These are phyloP conservation scores for Botrytis aclada DNA, from an alignment of 2,329 filamentous ascomycete species.

Conservation along the genomic window DNA sequence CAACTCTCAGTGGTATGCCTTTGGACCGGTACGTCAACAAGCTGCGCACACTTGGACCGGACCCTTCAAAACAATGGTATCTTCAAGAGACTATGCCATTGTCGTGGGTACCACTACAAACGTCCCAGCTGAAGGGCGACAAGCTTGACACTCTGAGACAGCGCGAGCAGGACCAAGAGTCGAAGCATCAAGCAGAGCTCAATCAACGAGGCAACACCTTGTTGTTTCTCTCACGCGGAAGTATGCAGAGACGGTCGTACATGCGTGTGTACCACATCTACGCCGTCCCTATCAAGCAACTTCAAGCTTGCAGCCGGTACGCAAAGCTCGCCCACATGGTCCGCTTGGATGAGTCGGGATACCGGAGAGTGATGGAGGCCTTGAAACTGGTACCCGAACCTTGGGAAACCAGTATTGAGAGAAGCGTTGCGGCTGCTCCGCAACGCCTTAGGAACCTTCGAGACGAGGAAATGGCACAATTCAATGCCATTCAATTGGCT, in stretches of 20 bases:
- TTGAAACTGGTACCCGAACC: neutral
- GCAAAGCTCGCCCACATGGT: neutral
- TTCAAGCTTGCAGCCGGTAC: neutral
- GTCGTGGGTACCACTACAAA: neutral
- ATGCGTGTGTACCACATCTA: constrained; percentile 7
- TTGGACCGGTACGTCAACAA: neutral
- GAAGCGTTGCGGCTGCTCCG: neutral
- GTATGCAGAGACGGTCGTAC: neutral
- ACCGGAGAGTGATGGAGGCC: neutral
- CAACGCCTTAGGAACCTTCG: neutral
- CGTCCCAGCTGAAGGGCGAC: neutral
- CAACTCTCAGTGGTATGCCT: neutral
- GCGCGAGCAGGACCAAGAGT: neutral
- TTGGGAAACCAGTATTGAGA: neutral
- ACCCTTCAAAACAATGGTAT: neutral
- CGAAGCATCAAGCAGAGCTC: neutral
- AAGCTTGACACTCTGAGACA: neutral
- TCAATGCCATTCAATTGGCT: neutral
- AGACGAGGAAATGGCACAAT: neutral
- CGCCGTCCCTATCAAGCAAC: constrained; percentile 1
- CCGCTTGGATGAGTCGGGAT: neutral
- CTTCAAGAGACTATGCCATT: neutral
- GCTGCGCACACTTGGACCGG: neutral
- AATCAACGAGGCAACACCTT: neutral
- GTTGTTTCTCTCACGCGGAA: neutral